Base-by-base conservation (phyloP, 179 eudicot species). In the Silene vulgaris region DNA sequence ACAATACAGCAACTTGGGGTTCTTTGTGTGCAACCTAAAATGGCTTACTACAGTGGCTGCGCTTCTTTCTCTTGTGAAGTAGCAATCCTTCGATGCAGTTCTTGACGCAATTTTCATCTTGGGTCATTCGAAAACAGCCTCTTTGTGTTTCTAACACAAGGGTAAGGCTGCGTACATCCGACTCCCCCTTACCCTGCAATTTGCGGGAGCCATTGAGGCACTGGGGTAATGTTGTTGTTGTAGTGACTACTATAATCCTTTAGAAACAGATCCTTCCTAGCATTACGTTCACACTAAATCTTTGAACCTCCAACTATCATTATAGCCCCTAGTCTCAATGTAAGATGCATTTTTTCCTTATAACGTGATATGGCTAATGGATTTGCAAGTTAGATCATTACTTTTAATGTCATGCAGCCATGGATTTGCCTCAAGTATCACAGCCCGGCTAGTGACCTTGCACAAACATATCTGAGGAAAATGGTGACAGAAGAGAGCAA, bases 361-460 rank as follows among this genome's bases (percentile, higher is more conserved):
- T 26, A 4, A 30, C 13, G 21, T 20, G 59, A 37, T 28, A 50
- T 64, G 37, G 12, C 8, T 50, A 52, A 59, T 69, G 23, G 40
- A 29, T 75, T 28, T 28, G 28, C 19, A 76, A 52, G 23, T 76
- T 56, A 54, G 65, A 54, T 20, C 29, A 68, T 68, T 30, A 8
- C 23, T 69, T 54, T 6, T 35, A 57, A 20, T 66, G 61, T 20
- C 13, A 5, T 79, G 70, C 82, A 87, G 91, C 74, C 76, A 14
- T 91, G 97, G 97, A 45, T 93, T 60, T 82, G 87, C 28, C 90
- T 93, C 77, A 85, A 80, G 71, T 91, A 87, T 82, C 87, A 85
- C 85, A 79, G 84, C 72, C 76, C 85, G 28, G 73, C 76, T 40
- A 87, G 88, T 79, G 80, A 78, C 23, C 64, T 78, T 62, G 82